Percentiles rank a stretch among this genome's conserved stretches.
phyloP scores from a whole-genome alignment of 768 basidiomycete species.

The Grammothele lineata region DNA sequence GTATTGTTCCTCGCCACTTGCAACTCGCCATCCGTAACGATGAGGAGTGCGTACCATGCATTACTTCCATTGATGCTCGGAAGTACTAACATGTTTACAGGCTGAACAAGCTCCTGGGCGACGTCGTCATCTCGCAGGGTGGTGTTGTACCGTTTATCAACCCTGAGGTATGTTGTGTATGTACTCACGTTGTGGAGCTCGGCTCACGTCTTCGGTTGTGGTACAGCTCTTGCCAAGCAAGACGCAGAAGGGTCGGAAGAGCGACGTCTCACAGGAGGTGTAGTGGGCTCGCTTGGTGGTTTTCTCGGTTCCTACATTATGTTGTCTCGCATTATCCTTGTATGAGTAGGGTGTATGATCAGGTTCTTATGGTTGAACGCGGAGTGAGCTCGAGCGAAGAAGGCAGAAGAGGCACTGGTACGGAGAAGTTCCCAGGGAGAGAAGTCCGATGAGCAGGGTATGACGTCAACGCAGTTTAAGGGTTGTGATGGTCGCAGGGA shows the following conservation, averaged over 20 bases:
- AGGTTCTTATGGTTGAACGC: neutral
- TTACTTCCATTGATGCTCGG: neutral
- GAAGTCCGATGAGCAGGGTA: constrained; percentile 1
- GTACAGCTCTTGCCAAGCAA: constrained; percentile 42
- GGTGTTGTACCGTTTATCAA: constrained; percentile 87
- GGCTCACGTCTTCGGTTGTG: neutral
- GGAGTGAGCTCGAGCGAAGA: too few species aligned
- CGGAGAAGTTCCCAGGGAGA: too few species aligned
- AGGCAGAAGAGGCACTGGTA: too few species aligned
- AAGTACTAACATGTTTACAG: constrained; percentile 28
- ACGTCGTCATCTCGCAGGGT: constrained; percentile 92
- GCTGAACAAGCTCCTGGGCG: constrained; percentile 65
- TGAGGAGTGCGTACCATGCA: constrained; percentile 57
- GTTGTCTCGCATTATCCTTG: neutral
- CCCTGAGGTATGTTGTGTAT: constrained; percentile 40
- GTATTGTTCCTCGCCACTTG: constrained; percentile 92
- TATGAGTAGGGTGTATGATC: constrained; percentile 5
- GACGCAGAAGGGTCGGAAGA: constrained; percentile 47
- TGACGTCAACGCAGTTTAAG: constrained; percentile 12
- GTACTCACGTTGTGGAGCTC: too few species aligned
- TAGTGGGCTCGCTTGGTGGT: neutral
- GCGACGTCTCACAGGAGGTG: constrained; percentile 13
- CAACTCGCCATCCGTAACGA: constrained; percentile 95
- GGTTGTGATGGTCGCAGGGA: constrained; percentile 8
- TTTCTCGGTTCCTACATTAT: neutral